Conservation (phyloP, 305 asterid species). For the Stenogyne calaminthoides region DNA sequence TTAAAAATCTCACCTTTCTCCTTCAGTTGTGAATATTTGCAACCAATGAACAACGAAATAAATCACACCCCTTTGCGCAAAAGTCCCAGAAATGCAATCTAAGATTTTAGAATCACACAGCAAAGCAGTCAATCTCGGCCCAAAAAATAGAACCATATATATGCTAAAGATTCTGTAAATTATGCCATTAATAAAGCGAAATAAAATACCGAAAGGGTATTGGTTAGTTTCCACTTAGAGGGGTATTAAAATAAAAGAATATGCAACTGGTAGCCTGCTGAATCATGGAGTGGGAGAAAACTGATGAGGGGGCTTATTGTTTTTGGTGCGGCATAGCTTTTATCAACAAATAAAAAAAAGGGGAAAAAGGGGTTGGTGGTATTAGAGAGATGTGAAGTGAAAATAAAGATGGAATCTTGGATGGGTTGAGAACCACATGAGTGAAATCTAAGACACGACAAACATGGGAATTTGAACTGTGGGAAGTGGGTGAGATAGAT, state of each 20-base stretch:
- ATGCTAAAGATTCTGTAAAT: not conserved
- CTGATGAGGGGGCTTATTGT: not conserved
- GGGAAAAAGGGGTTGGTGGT: slow-evolving; percentile 18
- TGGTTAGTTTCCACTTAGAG: slow-evolving; percentile 33
- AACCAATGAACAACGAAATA: not conserved
- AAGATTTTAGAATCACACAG: slow-evolving; percentile 20
- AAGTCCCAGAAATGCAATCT: slow-evolving; percentile 34
- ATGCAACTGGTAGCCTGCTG: slow-evolving; percentile 18
- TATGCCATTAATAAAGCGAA: slow-evolving; percentile 5
- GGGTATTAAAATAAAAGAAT: slow-evolving; percentile 24
- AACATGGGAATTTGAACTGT: slow-evolving; percentile 28
- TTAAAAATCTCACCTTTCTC: slow-evolving; percentile 32
- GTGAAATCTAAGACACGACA: slow-evolving; percentile 42
- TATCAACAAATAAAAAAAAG: slow-evolving; percentile 9
- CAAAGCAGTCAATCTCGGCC: slow-evolving; percentile 10
- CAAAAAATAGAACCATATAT: slow-evolving; percentile 10
- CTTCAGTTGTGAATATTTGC: slow-evolving; percentile 20
- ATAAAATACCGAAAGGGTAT: slow-evolving; percentile 24
- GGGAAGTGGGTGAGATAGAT: slow-evolving; percentile 49
- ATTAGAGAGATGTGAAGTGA: slow-evolving; percentile 5
- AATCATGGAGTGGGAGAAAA: slow-evolving; percentile 29
- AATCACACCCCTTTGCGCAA: slow-evolving; percentile 25
- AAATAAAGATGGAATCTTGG: slow-evolving; percentile 30
- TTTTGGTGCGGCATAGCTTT: slow-evolving; percentile 6
- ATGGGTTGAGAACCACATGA: slow-evolving; percentile 42